Evolutionary conservation across 2,329 filamentous ascomycete genomes (phyloP).

Genomic region (Dothiorella sarmentorum): DNA sequence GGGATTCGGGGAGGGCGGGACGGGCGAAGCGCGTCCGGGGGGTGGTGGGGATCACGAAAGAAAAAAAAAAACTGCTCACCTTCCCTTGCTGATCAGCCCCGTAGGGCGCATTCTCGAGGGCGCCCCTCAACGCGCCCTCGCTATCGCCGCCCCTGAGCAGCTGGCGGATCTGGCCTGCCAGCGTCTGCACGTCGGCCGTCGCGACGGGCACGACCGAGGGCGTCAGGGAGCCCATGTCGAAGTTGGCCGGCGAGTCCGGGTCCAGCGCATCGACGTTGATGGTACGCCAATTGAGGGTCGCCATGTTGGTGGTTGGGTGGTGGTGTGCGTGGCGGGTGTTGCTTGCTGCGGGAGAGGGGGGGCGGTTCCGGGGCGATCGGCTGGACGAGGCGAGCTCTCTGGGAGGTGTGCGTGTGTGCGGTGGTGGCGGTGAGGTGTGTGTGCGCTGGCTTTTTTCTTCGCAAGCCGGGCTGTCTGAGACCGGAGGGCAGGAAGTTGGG

Average conservation of each 20-base stretch:
- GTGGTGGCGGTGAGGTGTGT: too few relatives aligned
- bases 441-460: constrained; percentile 15
- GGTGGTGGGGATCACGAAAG: too few relatives aligned
- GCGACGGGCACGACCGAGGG: constrained; percentile 71
- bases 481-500: background rate
- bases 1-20: too few relatives aligned
- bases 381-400: too few relatives aligned
- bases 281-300: constrained; percentile 67
- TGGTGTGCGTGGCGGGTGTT: background rate
- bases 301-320: constrained; percentile 34
- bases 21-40: too few relatives aligned
- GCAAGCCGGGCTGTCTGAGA: constrained; percentile 9
- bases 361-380: background rate
- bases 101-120: constrained; percentile 80
- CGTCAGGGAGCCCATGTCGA: constrained; percentile 79
- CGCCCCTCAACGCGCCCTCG: constrained; percentile 80
- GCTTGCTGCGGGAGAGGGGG: background rate
- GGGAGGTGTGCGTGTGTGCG: background rate
- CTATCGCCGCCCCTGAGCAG: constrained; percentile 80
- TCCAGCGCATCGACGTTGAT: constrained; percentile 92
- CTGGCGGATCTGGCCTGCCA: constrained; percentile 80
- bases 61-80: too few relatives aligned
- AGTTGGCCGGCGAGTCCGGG: constrained; percentile 87
- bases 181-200: constrained; percentile 72
- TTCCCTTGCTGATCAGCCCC: constrained; percentile 53